phyloP scores from a whole-genome alignment of 139 green algal genomes.

The Chara braunii region DNA sequence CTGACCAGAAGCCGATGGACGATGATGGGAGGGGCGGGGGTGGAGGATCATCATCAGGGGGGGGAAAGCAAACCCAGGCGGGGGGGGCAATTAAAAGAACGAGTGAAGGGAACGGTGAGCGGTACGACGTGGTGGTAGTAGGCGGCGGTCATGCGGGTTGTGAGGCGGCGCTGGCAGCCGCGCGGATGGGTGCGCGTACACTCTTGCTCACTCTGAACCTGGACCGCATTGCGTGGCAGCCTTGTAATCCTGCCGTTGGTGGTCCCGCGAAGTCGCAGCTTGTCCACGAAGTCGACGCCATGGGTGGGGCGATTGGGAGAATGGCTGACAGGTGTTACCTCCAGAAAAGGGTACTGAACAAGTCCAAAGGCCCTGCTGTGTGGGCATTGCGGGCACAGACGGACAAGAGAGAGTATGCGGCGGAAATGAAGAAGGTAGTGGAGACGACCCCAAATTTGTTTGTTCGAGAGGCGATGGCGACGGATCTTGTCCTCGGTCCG shows the following conservation, averaged over 20 bases:
- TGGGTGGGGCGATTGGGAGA: constrained; percentile 89
- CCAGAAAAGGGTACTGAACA: constrained; percentile 92
- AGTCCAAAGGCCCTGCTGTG: constrained; percentile 84
- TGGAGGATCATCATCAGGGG: too few relatives aligned
- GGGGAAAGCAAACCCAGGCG: too few relatives aligned
- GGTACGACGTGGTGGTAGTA: constrained; percentile 93
- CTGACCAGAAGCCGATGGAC: too few relatives aligned
- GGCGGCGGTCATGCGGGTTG: constrained; percentile 91
- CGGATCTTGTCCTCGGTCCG: constrained; percentile 66
- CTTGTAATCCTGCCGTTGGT: constrained; percentile 64
- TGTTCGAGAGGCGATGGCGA: constrained; percentile 86
- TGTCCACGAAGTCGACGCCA: constrained; percentile 91
- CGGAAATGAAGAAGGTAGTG: constrained; percentile 40
- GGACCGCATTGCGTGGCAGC: constrained; percentile 93
- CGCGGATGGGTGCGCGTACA: constrained; percentile 71
- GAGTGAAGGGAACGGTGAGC: too few relatives aligned
- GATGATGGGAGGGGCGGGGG: too few relatives aligned
- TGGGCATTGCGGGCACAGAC: constrained; percentile 95
- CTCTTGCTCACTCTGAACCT: constrained; percentile 91
- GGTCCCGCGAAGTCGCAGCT: constrained; percentile 90
- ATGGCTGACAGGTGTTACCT: constrained; percentile 85
- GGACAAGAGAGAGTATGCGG: constrained; percentile 88
- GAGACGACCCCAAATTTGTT: constrained; percentile 65
- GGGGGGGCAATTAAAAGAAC: too few relatives aligned
- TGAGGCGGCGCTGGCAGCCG: constrained; percentile 86